Percentiles rank a stretch among this genome's conserved stretches.
These are phyloP conservation scores for Eucalyptus cloeziana DNA, from an alignment of 345 rosid species.

Conservation along the genomic window DNA sequence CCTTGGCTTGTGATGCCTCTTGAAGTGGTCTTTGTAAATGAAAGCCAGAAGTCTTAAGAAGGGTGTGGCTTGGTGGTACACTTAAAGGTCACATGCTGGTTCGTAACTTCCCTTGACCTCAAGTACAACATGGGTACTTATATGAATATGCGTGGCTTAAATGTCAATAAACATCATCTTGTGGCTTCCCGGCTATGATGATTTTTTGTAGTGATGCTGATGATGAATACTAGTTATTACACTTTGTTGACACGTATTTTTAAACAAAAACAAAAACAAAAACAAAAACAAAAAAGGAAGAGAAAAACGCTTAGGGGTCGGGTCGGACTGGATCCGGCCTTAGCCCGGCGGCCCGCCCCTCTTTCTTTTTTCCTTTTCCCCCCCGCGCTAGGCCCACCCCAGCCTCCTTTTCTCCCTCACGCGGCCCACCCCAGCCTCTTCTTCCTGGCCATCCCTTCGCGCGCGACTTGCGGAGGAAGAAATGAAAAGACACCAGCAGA, in stretches of 20 bases:
- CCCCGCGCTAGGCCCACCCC: too few species aligned
- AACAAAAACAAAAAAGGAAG: too few species aligned
- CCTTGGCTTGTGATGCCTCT: constrained; percentile 95
- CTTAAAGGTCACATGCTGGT: constrained; percentile 79
- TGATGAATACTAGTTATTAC: neutral
- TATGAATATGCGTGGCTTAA: neutral
- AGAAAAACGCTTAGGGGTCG: too few species aligned
- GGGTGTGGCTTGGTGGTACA: constrained; percentile 47
- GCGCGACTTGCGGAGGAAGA: too few species aligned
- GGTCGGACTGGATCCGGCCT: too few species aligned
- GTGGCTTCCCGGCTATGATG: neutral
- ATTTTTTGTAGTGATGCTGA: neutral
- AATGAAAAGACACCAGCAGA: too few species aligned
- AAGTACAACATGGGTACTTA: neutral
- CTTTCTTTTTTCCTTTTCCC: too few species aligned
- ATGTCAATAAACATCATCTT: neutral
- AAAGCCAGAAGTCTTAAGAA: constrained; percentile 20
- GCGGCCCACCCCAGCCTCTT: too few species aligned
- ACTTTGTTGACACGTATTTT: neutral
- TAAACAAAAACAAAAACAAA: too few species aligned
- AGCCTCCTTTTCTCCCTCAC: too few species aligned
- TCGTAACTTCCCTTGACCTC: constrained; percentile 2
- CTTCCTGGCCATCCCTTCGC: too few species aligned
- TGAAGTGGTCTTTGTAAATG: constrained; percentile 67
- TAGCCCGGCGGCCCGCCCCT: too few species aligned